Conservation (phyloP, 495 filamentous ascomycete genomes). For the Trichoderma parareesei region DNA sequence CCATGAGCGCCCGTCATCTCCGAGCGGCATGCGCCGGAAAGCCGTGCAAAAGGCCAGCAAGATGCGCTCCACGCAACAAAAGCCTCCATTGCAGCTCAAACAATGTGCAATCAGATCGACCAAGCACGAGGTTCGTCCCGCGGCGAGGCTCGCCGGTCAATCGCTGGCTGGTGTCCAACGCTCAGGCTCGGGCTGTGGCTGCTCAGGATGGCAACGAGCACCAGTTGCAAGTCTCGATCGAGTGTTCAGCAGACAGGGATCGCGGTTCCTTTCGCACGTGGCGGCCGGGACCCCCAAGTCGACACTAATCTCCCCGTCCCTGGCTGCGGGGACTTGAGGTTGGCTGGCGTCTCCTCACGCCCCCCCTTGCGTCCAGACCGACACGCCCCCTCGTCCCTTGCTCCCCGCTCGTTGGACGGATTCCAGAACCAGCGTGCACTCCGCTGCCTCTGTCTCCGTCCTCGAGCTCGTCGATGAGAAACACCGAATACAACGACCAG, state of each 20-base stretch:
- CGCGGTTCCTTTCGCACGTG: conserved; percentile 27
- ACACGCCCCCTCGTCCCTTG: not conserved
- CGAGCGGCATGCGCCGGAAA: not conserved
- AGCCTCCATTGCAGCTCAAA: too few relatives aligned
- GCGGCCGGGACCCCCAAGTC: conserved; percentile 32
- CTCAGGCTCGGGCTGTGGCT: not conserved
- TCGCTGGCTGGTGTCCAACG: not conserved
- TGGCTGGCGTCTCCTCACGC: not conserved
- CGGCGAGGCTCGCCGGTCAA: not conserved
- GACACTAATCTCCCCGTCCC: conserved; percentile 30
- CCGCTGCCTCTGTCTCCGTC: too few relatives aligned
- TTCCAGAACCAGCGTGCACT: not conserved
- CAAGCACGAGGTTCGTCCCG: not conserved
- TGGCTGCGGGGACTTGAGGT: conserved; percentile 9
- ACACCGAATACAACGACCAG: too few relatives aligned
- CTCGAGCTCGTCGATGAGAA: too few relatives aligned
- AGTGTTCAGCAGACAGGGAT: not conserved
- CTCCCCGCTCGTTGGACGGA: not conserved
- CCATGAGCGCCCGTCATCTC: not conserved
- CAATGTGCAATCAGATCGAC: not conserved
- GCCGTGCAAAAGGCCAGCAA: not conserved
- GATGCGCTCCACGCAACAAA: too few relatives aligned
- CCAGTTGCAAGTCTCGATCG: conserved; percentile 1
- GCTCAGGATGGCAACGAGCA: conserved; percentile 1
- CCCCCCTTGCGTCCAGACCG: not conserved